These are phyloP conservation scores for Rossbeevera mucosa DNA, from an alignment of 768 basidiomycete species.

Conservation along the genomic window DNA sequence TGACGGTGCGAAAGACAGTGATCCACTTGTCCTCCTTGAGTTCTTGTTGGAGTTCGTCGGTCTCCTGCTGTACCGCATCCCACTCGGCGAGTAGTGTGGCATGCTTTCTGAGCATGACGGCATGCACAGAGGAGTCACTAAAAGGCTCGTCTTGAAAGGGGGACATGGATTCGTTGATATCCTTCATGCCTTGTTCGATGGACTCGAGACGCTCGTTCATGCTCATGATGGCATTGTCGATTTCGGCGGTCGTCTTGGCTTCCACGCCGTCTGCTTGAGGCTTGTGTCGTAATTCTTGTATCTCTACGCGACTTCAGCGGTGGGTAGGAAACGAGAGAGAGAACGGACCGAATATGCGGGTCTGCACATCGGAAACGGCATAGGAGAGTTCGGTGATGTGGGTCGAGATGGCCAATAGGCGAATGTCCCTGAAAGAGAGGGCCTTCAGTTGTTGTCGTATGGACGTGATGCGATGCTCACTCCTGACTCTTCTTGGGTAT, in stretches of 20 bases:
- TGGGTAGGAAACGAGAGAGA: neutral
- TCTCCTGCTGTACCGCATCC: conserved; percentile 76
- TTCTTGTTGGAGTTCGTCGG: conserved; percentile 81
- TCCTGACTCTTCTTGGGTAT: conserved; percentile 55
- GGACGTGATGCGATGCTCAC: conserved; percentile 43
- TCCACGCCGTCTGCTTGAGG: conserved; percentile 55
- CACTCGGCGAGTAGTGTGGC: conserved; percentile 70
- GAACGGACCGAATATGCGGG: conserved; percentile 76
- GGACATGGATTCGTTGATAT: conserved; percentile 59
- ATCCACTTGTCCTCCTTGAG: conserved; percentile 97
- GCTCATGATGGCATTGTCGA: conserved; percentile 76
- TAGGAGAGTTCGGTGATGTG: conserved; percentile 87
- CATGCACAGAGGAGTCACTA: conserved; percentile 37
- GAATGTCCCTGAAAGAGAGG: conserved; percentile 56
- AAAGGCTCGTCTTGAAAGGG: conserved; percentile 52
- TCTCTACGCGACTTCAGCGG: conserved; percentile 49
- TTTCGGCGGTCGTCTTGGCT: conserved; percentile 60
- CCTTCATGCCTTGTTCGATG: conserved; percentile 67
- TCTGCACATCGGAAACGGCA: conserved; percentile 84
- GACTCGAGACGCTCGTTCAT: conserved; percentile 76
- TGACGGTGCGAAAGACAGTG: conserved; percentile 88
- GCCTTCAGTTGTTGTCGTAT: conserved; percentile 20
- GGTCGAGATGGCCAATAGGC: conserved; percentile 71
- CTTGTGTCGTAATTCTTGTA: conserved; percentile 89
- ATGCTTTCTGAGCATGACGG: conserved; percentile 66